Evolutionary conservation across 768 basidiomycete genomes (phyloP), one percentile per base, ranked within the genome.

Genomic region (Lepiota venenata): DNA sequence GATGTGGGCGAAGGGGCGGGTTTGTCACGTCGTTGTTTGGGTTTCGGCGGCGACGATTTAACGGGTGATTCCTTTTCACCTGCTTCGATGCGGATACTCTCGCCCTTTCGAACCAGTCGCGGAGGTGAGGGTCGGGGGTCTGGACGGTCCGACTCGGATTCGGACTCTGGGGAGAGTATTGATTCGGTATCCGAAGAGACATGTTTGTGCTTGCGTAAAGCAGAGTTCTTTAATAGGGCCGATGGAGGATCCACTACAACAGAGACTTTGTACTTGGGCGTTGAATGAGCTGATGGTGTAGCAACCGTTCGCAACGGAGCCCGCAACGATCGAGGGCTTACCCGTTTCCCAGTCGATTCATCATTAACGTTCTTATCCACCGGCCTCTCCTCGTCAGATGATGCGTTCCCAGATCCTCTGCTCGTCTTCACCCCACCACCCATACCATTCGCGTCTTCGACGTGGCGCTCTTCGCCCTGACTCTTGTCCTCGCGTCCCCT

Each of bases 51-150:
- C 18, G 12, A 20, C 2, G 38, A 43, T 35, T 43, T 51, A 21
- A 37, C 42, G 6, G 42, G 53, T 29, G 27, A 47, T 38, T 48
- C 35, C 15, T 43, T 46, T 53, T 57, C 64, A 4, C 62, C 65
- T 37, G 69, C 64, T 11, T 61, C 61, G 3, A 62, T 65, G 22
- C 58, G 64, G 6, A 72, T 55, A 39, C 70, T 72, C 21, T 68
- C 68, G 15, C 60, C 63, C n/a, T 51, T 57, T 29, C 50, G 38
- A 18, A 52, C 9, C 27, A 20, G 22, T 5, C 43, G 42, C 7
- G 50, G 20, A n/a, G 50, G 18, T 18, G 32, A 4, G 5, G 36
- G 46, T 35, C 16, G 16, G 1, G 44, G 14, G 11, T 25, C 25
- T 5, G 25, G 11, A 8, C 32, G 10, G 32, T 18, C 16, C 8